Base-by-base conservation (phyloP, 108 stramenopile genomes). In the Fistulifera solaris region DNA sequence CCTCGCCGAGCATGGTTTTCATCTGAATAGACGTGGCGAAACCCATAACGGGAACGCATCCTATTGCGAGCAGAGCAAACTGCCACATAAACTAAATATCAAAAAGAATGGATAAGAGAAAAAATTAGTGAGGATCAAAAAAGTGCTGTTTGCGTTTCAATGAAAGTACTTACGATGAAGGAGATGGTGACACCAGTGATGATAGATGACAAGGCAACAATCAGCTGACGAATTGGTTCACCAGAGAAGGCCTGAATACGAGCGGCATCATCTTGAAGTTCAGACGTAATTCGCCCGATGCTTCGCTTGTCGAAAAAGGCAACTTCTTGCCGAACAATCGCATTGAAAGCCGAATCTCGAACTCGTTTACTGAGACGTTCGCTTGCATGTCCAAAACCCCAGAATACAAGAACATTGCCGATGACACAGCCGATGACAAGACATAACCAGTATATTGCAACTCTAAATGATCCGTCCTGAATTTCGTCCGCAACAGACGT, bases 191-290 rank as follows among this genome's bases (percentile, higher is more conserved):
- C 19, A 42, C 84, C 83, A 14, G 76, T 70, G 12, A 73, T 40
- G 0, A 91, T 63, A n/a, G 68, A 76, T 15, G 75, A 56, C 8
- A 83, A 28, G 18, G 65, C 67, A 27, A 87, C 67, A 2, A 87
- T 41, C 13, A 85, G 38, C 10, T 71, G 50, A 46, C 84, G 61
- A 15, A 91, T 68, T 11, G 89, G 84, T 31, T 85, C 80, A 0
- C 85, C 79, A 35, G 66, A 64, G 50, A 87, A 88, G 1, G 77
- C 63, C 41, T 83, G 71, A 28, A 91, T 68, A 14, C 78, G 58
- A 0, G 87, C 67, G 10, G 85, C 80, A 67, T 94, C 93, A 24
- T 85, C 85, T 50, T 84, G 79, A 2, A 96, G 69, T 48, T 81
- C 83, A 40, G 82, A 68, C 1, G 93, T 85, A 23, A 92, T 73